Conservation (phyloP, 2,329 filamentous ascomycete species). For the Lachnellula cervina region DNA sequence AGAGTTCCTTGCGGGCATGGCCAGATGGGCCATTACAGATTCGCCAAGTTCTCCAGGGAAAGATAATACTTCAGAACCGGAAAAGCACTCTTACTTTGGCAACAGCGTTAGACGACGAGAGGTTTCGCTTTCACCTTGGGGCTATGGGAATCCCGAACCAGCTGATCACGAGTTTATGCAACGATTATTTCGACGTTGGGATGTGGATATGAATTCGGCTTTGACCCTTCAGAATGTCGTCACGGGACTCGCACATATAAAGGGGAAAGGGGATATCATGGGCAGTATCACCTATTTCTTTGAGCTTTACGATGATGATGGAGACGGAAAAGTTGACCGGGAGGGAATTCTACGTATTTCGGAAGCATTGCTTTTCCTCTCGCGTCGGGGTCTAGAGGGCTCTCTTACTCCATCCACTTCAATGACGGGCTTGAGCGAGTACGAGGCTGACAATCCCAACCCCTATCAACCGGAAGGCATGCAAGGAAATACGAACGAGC, state of each 20-base stretch:
- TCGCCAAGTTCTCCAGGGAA: slow-evolving; percentile 58
- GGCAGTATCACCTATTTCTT: slow-evolving; percentile 97
- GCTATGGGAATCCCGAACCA: slow-evolving; percentile 57
- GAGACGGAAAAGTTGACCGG: slow-evolving; percentile 85
- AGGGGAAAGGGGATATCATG: slow-evolving; percentile 94
- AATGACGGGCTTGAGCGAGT: slow-evolving; percentile 46
- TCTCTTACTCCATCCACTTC: slow-evolving; percentile 62
- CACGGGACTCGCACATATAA: slow-evolving; percentile 82
- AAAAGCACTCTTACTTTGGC: slow-evolving; percentile 57
- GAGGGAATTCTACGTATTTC: slow-evolving; percentile 95
- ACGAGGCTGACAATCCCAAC: slow-evolving; percentile 33
- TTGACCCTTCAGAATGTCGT: slow-evolving; percentile 90
- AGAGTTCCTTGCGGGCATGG: slow-evolving; percentile 84
- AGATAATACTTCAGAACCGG: slow-evolving; percentile 43
- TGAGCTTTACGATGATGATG: slow-evolving; percentile 90
- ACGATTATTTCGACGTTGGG: slow-evolving; percentile 84
- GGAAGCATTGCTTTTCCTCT: slow-evolving; percentile 88
- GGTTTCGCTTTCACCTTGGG: slow-evolving; percentile 44
- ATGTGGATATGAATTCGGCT: slow-evolving; percentile 69
- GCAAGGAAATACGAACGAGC: slow-evolving; percentile 69
- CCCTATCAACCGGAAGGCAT: slow-evolving; percentile 30
- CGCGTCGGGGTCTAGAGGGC: slow-evolving; percentile 78
- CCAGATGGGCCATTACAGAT: slow-evolving; percentile 91
- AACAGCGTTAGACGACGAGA: slow-evolving; percentile 44
- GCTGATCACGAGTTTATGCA: slow-evolving; percentile 94